phyloP scores from a whole-genome alignment of 495 filamentous ascomycete genomes.

The Astrothelium macrocarpum region DNA sequence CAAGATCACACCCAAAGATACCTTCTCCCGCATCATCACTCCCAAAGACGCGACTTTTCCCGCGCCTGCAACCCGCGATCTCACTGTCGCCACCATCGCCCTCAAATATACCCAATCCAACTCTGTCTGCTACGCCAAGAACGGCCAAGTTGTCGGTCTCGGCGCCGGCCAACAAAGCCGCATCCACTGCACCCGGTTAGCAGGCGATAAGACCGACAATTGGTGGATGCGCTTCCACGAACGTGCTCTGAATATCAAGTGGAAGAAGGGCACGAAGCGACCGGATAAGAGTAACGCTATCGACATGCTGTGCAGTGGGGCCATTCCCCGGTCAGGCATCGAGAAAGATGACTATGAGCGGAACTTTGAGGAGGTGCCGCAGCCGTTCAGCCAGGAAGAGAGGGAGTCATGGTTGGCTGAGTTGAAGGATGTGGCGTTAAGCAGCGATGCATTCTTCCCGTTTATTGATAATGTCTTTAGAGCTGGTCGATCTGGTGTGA shows the following conservation, averaged over 20 bases:
- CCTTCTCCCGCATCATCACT: constrained; percentile 74
- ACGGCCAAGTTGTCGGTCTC: constrained; percentile 88
- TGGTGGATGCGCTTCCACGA: constrained; percentile 99
- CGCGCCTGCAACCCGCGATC: constrained; percentile 73
- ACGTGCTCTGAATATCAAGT: constrained; percentile 75
- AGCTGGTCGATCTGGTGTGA: constrained; percentile 75
- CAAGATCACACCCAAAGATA: constrained; percentile 66
- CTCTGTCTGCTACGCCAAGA: constrained; percentile 93
- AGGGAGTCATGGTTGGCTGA: constrained; percentile 71
- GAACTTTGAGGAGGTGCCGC: constrained; percentile 85
- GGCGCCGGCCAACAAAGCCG: constrained; percentile 94
- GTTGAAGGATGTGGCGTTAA: constrained; percentile 72
- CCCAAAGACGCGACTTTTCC: constrained; percentile 69
- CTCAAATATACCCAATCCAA: constrained; percentile 98
- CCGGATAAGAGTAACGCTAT: constrained; percentile 97
- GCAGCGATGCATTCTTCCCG: constrained; percentile 95
- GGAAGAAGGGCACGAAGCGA: constrained; percentile 93
- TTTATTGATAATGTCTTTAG: constrained; percentile 97
- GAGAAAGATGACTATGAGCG: constrained; percentile 81
- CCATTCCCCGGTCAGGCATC: constrained; percentile 67
- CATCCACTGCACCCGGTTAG: constrained; percentile 95
- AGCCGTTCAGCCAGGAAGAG: constrained; percentile 73
- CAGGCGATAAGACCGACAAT: constrained; percentile 98
- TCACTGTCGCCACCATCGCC: constrained; percentile 91
- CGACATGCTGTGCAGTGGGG: constrained; percentile 81